Evolutionary conservation across 2,329 filamentous ascomycete species (phyloP).

Genomic region (Talaromyces sp.): DNA sequence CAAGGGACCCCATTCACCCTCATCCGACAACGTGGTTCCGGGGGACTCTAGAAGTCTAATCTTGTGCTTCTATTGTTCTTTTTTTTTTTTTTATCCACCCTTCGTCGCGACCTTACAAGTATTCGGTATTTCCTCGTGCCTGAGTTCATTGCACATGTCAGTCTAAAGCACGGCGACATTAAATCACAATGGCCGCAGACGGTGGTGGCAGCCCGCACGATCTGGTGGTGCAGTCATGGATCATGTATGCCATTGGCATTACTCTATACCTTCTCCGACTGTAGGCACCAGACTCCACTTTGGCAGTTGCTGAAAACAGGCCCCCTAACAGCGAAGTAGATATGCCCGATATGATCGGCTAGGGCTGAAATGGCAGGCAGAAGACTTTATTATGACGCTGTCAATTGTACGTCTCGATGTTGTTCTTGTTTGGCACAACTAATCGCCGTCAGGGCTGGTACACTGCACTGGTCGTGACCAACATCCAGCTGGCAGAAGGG

Average conservation of each 20-base stretch:
- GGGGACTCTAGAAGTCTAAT: too few relatives aligned
- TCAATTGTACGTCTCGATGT: not conserved
- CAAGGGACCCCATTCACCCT: not conserved
- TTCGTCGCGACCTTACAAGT: too few relatives aligned
- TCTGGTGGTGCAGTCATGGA: slow-evolving; percentile 16
- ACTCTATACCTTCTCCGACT: slow-evolving; percentile 11
- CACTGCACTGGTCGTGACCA: slow-evolving; percentile 17
- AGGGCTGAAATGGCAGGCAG: slow-evolving; percentile 15
- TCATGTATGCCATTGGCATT: slow-evolving; percentile 17
- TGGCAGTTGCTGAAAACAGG: not conserved
- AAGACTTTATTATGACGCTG: slow-evolving; percentile 16
- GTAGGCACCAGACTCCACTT: not conserved
- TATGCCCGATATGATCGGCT: slow-evolving; percentile 15
- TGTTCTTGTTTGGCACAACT: not conserved
- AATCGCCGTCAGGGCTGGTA: slow-evolving; percentile 13
- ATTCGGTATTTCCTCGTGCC: not conserved
- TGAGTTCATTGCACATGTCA: not conserved
- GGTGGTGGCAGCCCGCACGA: slow-evolving; percentile 13
- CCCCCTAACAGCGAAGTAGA: not conserved
- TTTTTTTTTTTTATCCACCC: not conserved
- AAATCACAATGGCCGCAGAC: slow-evolving; percentile 11
- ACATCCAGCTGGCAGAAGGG: slow-evolving; percentile 16
- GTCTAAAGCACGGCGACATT: not conserved
- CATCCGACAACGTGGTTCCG: not conserved
- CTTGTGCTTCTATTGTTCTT: too few relatives aligned